Base-by-base conservation (phyloP, 768 basidiomycete species). In the Leccinum subgranulosum region DNA sequence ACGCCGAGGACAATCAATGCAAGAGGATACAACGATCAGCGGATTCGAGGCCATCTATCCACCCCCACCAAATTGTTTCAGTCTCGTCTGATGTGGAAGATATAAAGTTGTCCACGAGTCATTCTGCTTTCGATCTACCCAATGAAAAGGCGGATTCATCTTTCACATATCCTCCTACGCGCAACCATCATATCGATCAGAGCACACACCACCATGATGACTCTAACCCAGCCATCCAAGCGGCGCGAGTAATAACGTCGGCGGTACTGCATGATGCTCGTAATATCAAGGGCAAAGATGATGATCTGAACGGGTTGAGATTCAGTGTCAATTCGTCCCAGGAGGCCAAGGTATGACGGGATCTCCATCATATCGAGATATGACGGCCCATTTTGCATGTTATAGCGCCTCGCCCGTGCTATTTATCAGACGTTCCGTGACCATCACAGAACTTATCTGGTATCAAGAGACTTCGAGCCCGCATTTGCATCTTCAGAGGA, bases 221-320 rank as follows among this genome's bases (percentile, higher is more conserved):
- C 7, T 64, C 66, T 31, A 79, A 78, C 12, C 74, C 76, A 10
- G 79, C 79, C 1, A 70, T 79, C 19, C 76, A 79, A 34, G 87
- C 87, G 10, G 88, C 85, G 2, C 87, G 81, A 66, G 83, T 76
- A 10, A 60, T 90, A 41, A 88, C 84, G 72, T 79, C 79, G n/a
- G 86, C 85, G 1, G 78, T 90, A 7, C 70, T 90, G 43, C 88
- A 90, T 64, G 89, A 91, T 70, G 89, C 89, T 28, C 80, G 88
- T 15, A 88, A 88, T 63, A 76, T 91, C 57, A 75, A 72, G 52
- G 84, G 86, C 11, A 75, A 75, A 17, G 77, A 76, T 27, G 74
- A 77, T 34, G 76, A 73, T 23, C 68, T 72, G 33, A 77, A 66
- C 15, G 76, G 75, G 46, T 65, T 85, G 55, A 72, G 73, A 14